Base-by-base conservation (phyloP, 2,329 filamentous ascomycete genomes). In the Fusarium penzigii region DNA sequence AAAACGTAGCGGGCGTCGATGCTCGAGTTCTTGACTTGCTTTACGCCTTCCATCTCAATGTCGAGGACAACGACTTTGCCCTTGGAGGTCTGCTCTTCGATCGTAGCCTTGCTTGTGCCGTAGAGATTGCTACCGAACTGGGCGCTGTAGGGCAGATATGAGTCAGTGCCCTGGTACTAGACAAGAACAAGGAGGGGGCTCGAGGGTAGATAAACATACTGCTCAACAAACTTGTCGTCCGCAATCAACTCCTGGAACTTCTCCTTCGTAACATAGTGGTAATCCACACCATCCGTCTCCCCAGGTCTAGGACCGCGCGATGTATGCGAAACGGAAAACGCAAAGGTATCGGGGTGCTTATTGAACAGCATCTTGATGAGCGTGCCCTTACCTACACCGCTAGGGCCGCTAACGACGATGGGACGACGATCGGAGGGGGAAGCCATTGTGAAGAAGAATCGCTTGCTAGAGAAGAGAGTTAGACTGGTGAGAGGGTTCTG, bases 1-100 rank as follows among this genome's bases (percentile, higher is more conserved):
- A 96, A 96, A 59, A 96, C 76, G 75, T 90, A 96, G 52, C 90
- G 85, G 12, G 91, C 89, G 53, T 86, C 81, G 57, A 93, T 83
- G 62, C 79, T 80, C 42, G 87, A 89, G 53, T 82, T 81, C 72
- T 92, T 91, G 68, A 97, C 89, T 75, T 97, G 93, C 78, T 97
- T 97, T 49, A 97, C 92, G 53, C 92, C 92, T 65, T 96, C 92
- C 90, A 97, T 96, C 79, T 97, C 93, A 68, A 97, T 97, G 71
- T 97, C 93, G 61, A 97, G 77, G 40, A 97, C 86, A 54, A 92
- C 92, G 40, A 91, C 84, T 66, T 81, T 81, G 16, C 86, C 87
- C 74, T 86, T 83, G 58, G 84, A 82, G 3, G 81, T 82, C 70
- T 92, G 85, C 65, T 90, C 84, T 70, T 87, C 82, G 58, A 96